Evolutionary conservation across 1,284 basidiomycete genomes (phyloP), one percentile per base, ranked within the genome.

Genomic region (Naganishia liquefaciens): DNA sequence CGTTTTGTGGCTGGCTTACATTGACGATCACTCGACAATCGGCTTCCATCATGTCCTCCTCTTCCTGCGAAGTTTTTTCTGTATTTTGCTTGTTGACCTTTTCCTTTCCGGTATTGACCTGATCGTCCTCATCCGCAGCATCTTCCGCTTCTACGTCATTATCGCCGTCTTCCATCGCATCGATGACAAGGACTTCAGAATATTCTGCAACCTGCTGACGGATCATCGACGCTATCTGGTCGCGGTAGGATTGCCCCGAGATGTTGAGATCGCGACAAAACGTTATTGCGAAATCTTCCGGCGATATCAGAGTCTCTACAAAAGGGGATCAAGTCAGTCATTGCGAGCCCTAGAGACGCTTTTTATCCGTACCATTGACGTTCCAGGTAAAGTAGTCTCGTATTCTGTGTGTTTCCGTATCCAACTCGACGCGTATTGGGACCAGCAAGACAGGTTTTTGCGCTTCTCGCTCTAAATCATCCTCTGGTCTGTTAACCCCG

Each of bases 1-100:
- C 10, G 51, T 27, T 65, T 21, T 33, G 44, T 33, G 42, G 33
- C 25, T 4, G 1, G 83, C 90, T 76, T 74, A 94, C 91, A 72
- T 91, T 92, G 55, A 96, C 81, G 67, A 95, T 87, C 54, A 95
- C 91, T 39, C 93, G 85, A 74, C 92, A 91, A 75, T 96, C 71
- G 28, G 63, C 65, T 58, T 70, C 70, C 66, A 67, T 63, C 61
- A 64, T 57, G 25, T 68, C 51, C 33, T 68, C 65, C 23, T 67
- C 64, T 25, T 65, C 65, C 28, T 25, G 27, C 53, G 53, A 13
- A 21, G 46, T 40, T 54, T 63, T 54, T 30, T 50, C 50, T 37
- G n/a, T 42, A 27, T 49, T 37, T n/a, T 37, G 44, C 42, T 57
- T 58, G 37, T 54, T 65, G 61, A 46, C 58, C 42, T 66, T 63